Evolutionary conservation across 148 eudicot species (phyloP).

Genomic region (Vaccinium myrtillus): DNA sequence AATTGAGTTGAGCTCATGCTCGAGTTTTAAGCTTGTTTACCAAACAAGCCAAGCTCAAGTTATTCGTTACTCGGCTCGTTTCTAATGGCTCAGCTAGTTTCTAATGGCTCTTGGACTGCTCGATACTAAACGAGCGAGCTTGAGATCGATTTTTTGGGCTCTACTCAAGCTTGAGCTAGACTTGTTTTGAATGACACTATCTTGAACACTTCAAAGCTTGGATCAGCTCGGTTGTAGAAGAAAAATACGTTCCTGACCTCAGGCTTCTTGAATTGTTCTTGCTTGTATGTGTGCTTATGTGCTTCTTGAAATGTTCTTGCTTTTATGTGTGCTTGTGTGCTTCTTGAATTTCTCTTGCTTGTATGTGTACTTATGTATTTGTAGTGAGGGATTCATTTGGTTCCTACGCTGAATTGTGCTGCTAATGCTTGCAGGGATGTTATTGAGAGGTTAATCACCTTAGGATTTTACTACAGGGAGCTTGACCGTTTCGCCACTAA

Average conservation of each 20-base stretch:
- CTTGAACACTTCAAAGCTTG: not conserved
- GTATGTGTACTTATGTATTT: not conserved
- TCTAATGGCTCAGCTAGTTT: not conserved
- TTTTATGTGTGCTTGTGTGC: not conserved
- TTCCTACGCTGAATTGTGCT: not conserved
- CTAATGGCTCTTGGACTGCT: not conserved
- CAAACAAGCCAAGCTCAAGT: not conserved
- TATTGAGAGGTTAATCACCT: conserved; percentile 71
- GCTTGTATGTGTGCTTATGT: not conserved
- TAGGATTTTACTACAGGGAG: conserved; percentile 95
- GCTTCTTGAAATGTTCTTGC: not conserved
- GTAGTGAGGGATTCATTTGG: not conserved
- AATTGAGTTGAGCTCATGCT: not conserved
- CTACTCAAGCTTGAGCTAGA: not conserved
- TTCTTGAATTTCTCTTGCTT: not conserved
- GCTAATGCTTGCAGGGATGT: conserved; percentile 62
- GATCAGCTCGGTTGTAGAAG: not conserved
- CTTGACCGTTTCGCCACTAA: conserved; percentile 83
- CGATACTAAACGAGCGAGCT: not conserved
- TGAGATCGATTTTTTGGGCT: not conserved
- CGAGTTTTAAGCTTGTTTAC: not conserved
- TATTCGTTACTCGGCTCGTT: not conserved
- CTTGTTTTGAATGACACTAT: not conserved
- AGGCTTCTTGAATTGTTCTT: not conserved
- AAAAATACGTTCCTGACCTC: not conserved